Evolutionary conservation across 805 yeast species (phyloP).

Genomic region (Isabelozyma gotoi): DNA sequence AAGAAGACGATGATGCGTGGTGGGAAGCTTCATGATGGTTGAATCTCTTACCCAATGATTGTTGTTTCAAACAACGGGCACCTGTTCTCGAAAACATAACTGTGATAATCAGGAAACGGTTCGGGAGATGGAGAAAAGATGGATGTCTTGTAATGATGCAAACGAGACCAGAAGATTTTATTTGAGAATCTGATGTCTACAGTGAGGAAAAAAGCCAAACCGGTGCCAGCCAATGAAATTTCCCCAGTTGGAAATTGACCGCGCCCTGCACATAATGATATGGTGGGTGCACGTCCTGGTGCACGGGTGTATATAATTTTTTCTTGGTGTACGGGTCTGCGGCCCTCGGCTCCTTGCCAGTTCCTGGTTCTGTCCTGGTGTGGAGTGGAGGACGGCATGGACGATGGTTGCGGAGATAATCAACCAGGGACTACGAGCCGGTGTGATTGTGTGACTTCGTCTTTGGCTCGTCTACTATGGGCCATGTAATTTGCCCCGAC

Average conservation of each 20-base stretch:
- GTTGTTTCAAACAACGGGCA: not conserved
- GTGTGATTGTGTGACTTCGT: not conserved
- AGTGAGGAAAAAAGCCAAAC: not conserved
- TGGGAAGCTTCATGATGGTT: slow-evolving; percentile 7
- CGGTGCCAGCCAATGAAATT: not conserved
- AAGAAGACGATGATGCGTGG: slow-evolving; percentile 12
- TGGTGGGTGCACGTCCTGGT: not conserved
- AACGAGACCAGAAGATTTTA: too few species aligned
- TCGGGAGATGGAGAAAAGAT: too few species aligned
- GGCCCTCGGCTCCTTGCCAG: too few species aligned
- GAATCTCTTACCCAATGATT: slow-evolving; percentile 14
- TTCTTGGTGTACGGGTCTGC: too few species aligned
- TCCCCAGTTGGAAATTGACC: not conserved
- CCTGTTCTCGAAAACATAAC: slow-evolving; percentile 6
- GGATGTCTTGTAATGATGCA: too few species aligned
- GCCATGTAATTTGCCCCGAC: too few species aligned
- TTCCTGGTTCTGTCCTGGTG: too few species aligned
- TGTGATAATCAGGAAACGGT: too few species aligned
- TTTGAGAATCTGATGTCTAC: not conserved
- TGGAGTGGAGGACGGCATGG: too few species aligned
- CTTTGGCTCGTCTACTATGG: not conserved
- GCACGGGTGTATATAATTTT: not conserved
- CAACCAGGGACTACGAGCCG: too few species aligned
- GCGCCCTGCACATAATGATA: not conserved
- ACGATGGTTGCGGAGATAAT: too few species aligned